Conservation (phyloP, 139 green algal genomes). For the Chlamydomonas schloesseri region DNA sequence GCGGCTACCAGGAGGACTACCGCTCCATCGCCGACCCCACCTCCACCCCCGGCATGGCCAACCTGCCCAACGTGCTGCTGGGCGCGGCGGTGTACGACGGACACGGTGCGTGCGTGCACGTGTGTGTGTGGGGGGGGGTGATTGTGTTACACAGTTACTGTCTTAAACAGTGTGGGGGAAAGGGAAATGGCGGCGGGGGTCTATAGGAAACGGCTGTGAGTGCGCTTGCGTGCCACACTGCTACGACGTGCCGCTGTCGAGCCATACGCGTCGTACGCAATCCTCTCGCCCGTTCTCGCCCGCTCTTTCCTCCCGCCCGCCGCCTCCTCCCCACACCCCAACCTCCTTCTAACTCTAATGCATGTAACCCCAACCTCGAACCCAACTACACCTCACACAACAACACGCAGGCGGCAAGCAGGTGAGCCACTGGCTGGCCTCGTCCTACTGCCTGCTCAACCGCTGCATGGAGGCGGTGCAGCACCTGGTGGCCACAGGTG, state of each 20-base stretch:
- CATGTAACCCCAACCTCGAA: too few species aligned
- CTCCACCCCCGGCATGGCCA: neutral
- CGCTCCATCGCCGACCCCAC: slow-evolving; percentile 7
- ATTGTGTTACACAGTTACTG: too few species aligned
- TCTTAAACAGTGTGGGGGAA: too few species aligned
- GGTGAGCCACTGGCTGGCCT: slow-evolving; percentile 34
- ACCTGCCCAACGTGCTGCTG: slow-evolving; percentile 31
- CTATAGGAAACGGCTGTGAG: too few species aligned
- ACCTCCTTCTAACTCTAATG: neutral
- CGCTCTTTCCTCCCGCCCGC: too few species aligned
- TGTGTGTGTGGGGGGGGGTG: too few species aligned
- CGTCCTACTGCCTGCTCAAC: slow-evolving; percentile 39
- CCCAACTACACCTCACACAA: neutral
- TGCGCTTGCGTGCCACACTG: too few species aligned
- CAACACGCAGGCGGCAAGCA: slow-evolving; percentile 27
- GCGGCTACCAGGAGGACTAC: slow-evolving; percentile 39
- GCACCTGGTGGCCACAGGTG: neutral
- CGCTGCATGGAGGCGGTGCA: slow-evolving; percentile 34
- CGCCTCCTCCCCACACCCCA: neutral
- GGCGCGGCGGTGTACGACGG: slow-evolving; percentile 45
- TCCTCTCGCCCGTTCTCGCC: too few species aligned
- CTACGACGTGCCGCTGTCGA: too few species aligned
- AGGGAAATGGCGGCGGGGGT: too few species aligned
- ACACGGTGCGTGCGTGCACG: neutral
- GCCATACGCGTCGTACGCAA: too few species aligned